Evolutionary conservation across 1,139 yeast species (phyloP).

Genomic region (Geotrichum histeridarum): DNA sequence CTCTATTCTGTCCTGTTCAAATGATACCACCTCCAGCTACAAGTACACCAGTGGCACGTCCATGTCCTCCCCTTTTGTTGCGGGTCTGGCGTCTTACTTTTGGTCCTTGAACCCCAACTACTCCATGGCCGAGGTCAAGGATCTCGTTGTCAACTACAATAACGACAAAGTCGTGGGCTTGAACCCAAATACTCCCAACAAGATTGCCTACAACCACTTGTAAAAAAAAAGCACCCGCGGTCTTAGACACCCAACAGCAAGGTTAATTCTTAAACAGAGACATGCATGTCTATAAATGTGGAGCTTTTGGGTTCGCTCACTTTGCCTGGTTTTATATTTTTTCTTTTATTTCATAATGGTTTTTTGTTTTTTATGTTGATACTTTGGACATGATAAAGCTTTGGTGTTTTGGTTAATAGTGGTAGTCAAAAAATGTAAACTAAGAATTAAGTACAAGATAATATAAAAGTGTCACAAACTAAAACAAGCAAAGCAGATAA

Average conservation of each 20-base stretch:
- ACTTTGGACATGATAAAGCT: too few relatives aligned
- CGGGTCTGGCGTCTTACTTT: slow-evolving; percentile 48
- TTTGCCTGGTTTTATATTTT: background rate
- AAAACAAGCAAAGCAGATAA: too few relatives aligned
- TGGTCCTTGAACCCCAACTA: slow-evolving; percentile 17
- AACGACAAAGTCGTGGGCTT: slow-evolving; percentile 23
- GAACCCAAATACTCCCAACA: slow-evolving; percentile 26
- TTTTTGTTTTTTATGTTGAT: too few relatives aligned
- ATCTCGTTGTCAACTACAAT: slow-evolving; percentile 26
- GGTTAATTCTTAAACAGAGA: background rate
- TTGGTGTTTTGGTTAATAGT: too few relatives aligned
- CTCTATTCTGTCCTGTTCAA: slow-evolving; percentile 61
- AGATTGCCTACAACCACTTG: slow-evolving; percentile 29
- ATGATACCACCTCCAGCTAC: slow-evolving; percentile 61
- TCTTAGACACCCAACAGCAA: background rate
- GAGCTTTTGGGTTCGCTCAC: background rate
- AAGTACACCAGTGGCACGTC: slow-evolving; percentile 83
- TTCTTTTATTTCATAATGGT: background rate
- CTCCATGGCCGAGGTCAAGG: slow-evolving; percentile 11
- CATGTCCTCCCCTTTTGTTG: slow-evolving; percentile 86
- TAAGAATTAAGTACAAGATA: too few relatives aligned
- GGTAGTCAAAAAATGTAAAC: too few relatives aligned
- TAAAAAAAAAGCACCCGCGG: background rate
- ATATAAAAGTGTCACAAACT: too few relatives aligned
- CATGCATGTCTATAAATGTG: background rate